A percentile compares a stretch with the other conserved stretches of the same genome.
Evolutionary conservation across 2,329 filamentous ascomycete species (phyloP).

Genomic region (Talaromyces sp.): DNA sequence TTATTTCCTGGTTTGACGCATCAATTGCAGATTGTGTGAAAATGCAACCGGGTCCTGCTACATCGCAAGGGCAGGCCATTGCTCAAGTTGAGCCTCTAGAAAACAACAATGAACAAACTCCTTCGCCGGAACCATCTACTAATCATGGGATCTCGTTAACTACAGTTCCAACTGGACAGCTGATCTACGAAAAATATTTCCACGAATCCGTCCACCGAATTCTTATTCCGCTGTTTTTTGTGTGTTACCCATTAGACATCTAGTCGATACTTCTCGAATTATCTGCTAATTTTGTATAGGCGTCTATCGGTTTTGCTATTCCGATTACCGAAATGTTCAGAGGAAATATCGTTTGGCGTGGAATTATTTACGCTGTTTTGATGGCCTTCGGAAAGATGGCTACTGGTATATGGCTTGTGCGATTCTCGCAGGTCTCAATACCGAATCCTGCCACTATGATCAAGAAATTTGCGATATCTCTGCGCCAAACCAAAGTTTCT

Average conservation of each 20-base stretch:
- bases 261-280: neutral
- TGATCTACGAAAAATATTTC: constrained; percentile 45
- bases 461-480: neutral
- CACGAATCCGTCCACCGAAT: constrained; percentile 45
- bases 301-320: constrained; percentile 70
- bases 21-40: neutral
- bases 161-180: constrained; percentile 16
- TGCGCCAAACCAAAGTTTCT: neutral
- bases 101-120: neutral
- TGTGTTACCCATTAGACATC: constrained; percentile 30
- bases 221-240: constrained; percentile 69
- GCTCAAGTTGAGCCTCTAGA: neutral
- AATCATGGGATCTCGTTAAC: neutral
- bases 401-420: constrained; percentile 56
- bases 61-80: neutral
- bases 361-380: constrained; percentile 64
- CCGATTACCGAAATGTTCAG: constrained; percentile 66
- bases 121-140: neutral
- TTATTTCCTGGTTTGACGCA: constrained; percentile 47
- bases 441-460: neutral
- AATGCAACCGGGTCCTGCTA: neutral
- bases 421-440: constrained; percentile 20
- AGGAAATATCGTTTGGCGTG: constrained; percentile 62
- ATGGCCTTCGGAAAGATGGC: constrained; percentile 61
- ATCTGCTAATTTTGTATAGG: constrained; percentile 15